A percentile compares a stretch with the other conserved stretches of the same genome.
Evolutionary conservation across 116 monocot species (phyloP).

Genomic region (Cymodocea nodosa): DNA sequence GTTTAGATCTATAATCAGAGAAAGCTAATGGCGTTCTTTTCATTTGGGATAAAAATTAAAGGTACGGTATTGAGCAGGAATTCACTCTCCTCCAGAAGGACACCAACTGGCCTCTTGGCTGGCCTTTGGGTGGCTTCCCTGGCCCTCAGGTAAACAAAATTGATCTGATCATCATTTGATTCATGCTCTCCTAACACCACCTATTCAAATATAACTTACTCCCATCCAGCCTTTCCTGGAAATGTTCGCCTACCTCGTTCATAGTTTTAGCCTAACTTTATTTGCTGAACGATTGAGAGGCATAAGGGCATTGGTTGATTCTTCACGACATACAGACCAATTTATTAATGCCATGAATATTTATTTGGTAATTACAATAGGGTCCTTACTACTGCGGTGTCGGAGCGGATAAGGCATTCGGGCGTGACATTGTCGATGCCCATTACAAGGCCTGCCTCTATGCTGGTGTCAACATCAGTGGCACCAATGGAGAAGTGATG

Average conservation of each 20-base stretch:
- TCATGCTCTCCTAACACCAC: background rate
- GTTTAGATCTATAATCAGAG: too few species aligned
- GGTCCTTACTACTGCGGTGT: slow-evolving; percentile 67
- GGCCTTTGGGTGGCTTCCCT: slow-evolving; percentile 54
- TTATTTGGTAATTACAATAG: slow-evolving; percentile 10
- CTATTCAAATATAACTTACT: background rate
- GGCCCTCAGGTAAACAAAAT: slow-evolving; percentile 32
- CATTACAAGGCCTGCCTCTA: slow-evolving; percentile 83
- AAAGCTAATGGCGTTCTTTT: too few species aligned
- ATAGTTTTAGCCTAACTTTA: too few species aligned
- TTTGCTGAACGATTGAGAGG: too few species aligned
- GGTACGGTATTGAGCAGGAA: slow-evolving; percentile 57
- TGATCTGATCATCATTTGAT: background rate
- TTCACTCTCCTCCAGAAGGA: slow-evolving; percentile 48
- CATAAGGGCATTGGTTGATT: too few species aligned
- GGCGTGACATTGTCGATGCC: slow-evolving; percentile 55
- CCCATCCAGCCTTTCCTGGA: too few species aligned
- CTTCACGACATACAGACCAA: too few species aligned
- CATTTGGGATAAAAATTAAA: slow-evolving; percentile 2
- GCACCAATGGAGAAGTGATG: slow-evolving; percentile 80
- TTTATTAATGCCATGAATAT: too few species aligned
- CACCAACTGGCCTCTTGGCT: slow-evolving; percentile 46
- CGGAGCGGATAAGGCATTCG: slow-evolving; percentile 73
- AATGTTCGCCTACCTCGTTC: too few species aligned
- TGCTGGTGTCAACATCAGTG: slow-evolving; percentile 64